Evolutionary conservation across 2,329 filamentous ascomycete genomes (phyloP).

Genomic region (Colletotrichum liaoningense): DNA sequence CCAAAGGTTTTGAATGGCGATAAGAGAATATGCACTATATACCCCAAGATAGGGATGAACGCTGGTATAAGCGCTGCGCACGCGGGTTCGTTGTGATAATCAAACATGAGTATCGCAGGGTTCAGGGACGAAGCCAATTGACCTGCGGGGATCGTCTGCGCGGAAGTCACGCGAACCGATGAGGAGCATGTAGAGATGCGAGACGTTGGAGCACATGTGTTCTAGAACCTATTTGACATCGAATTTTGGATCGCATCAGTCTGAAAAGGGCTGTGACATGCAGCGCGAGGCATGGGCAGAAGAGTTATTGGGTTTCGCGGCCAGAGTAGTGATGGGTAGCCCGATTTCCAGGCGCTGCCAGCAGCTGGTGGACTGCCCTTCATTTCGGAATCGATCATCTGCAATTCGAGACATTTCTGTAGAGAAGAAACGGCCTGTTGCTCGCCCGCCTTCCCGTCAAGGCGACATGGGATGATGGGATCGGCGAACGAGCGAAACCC

Average conservation of each 20-base stretch:
- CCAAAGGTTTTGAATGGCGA: constrained; percentile 7
- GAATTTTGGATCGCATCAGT: background rate
- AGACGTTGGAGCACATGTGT: background rate
- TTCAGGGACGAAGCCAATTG: constrained; percentile 1
- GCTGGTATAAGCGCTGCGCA: background rate
- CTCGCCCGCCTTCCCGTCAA: background rate
- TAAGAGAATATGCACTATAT: constrained; percentile 2
- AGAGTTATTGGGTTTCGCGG: background rate
- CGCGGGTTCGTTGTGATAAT: constrained; percentile 4
- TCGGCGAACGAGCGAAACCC: background rate
- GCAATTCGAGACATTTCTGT: background rate
- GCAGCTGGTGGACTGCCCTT: background rate
- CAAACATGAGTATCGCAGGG: constrained; percentile 11
- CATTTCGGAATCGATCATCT: background rate
- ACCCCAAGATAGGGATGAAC: constrained; percentile 17
- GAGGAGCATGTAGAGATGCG: background rate
- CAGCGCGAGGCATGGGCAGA: background rate
- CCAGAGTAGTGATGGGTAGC: background rate
- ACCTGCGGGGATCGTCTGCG: constrained; percentile 3
- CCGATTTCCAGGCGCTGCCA: background rate
- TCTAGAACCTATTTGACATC: background rate
- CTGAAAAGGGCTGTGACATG: background rate
- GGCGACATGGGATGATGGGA: constrained; percentile 10
- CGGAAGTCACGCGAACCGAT: constrained; percentile 4
- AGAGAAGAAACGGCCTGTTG: background rate